Evolutionary conservation across 257 asterid genomes (phyloP), one percentile per base, ranked within the genome.

Genomic region (Cinchona pubescens): DNA sequence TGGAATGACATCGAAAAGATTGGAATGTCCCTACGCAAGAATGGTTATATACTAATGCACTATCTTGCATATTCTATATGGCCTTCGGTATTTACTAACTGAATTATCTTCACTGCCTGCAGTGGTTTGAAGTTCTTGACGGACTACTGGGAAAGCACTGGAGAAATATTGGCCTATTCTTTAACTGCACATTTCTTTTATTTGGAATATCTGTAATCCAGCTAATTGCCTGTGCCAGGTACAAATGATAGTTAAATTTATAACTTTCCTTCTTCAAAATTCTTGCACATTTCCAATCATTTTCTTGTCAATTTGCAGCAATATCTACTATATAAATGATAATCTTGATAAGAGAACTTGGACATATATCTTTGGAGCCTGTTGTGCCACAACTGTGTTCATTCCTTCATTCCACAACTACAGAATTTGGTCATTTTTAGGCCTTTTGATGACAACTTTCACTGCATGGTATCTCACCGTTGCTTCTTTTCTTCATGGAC

Each of bases 101-200:
- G 4, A 11, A 4, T 72, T 30, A 34, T 23, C 13, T 23, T 55
- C 60, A 69, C 21, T 61, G 30, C 23, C 23, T 79, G 81, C 89
- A 92, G 97, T 92, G 98, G 97, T 92, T 92, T 79, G 98, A 90
- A 85, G 97, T 92, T 79, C 96, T 90, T 77, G 97, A 92, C 79
- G 97, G 97, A 83, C 85, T 92, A 49, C 78, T 92, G 1, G 97
- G 97, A 73, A 92, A 90, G 59, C 94, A 89, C 25, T 92, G 98
- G 98, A 92, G 97, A 78, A 90, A 90, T 77, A 83, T 90, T 42
- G 98, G 98, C 74, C 90, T 92, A 69, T 80, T 89, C 76, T 92
- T 92, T 87, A 92, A 92, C 86, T 92, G 98, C 85, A 92, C 97
- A 60, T 92, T 92, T 81, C 96, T 92, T 82, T 92, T 92, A 37